Base-by-base conservation (phyloP, 768 basidiomycete genomes). In the Chlorophyllum brunneum region DNA sequence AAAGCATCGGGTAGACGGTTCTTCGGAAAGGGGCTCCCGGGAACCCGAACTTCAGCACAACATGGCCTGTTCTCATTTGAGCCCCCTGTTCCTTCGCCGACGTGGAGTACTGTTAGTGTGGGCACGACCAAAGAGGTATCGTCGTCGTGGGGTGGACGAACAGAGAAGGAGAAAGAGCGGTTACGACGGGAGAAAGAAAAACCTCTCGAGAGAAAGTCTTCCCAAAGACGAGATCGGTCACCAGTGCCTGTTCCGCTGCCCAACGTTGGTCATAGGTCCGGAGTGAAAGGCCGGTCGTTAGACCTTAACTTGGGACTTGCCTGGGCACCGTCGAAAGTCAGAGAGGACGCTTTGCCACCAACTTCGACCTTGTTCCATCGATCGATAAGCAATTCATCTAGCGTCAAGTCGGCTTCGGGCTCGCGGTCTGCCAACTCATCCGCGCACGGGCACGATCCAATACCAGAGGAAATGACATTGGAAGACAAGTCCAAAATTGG, bases 51-150 rank as follows among this genome's bases (percentile, higher is more conserved):
- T 5, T 57, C 67, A 8, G 68, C 74, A 23, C 75, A 80, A 0
- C 86, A 86, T 63, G 80, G 79, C 7, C 70, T 77, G 24, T 88
- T 89, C 59, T 67, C 78, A 4, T 88, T 88, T 58, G 86, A 89
- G 58, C 82, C 83, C 16, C 76, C 85, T 0, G 80, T 83, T 2
- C 78, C 83, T 15, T 74, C 80, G 2, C 70, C 80, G 6, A 74
- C 68, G 18, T 59, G 70, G 44, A 70, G 67, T 52, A 70, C 61
- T 31, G 66, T 45, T 51, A 74, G 60, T 56, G 58, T 64, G 8
- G 61, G 69, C 27, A 65, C 59, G 55, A 62, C 61, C 46, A 55
- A 59, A 51, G 65, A 65, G 10, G 54, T 58, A 15, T 49, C 63
- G 2, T 50, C 58, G 15, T 63, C 61, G 15, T 64, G 61, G 56